Evolutionary conservation across 495 filamentous ascomycete genomes (phyloP), one percentile per base, ranked within the genome.

Genomic region (Aspergillus sparsus): DNA sequence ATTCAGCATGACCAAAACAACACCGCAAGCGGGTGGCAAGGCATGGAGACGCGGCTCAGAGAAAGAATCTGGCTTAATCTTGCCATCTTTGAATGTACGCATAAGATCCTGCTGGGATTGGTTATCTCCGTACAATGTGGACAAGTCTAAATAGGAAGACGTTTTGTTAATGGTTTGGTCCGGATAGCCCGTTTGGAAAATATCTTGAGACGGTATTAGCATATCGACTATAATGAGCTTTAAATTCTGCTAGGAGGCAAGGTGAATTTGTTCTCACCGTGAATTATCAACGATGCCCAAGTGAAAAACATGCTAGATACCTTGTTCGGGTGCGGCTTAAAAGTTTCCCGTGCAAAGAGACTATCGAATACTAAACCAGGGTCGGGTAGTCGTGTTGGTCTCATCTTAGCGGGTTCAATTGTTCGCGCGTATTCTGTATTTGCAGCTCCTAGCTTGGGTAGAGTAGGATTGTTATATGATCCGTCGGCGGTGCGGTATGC

Each of bases 401-500:
- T 74, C 15, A 82, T 76, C 5, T 76, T 82, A 57, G 80, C 66
- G 9, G 81, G 81, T 51, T 76, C 64, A 58, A 83, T 82, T 18
- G 76, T 77, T 54, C 81, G 78, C 50, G 80, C 79, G 67, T 85
- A 85, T 31, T 81, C 67, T 18, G 81, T 83, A 63, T 82, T 81
- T 16, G 82, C 82, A 56, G 79, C 80, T 51, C 82, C 82, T 45
- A 85, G 66, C 74, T 78, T 78, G 6, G 82, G 82, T 53, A 79
- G 76, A 41, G 80, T 79, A 49, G 82, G 79, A 65, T 84, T 85
- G 68, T 86, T 85, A 65, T 84, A 81, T 0, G 85, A 89, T 13
- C 89, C 89, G 74, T 92, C 89, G 3, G 87, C 87, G 46, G 79
- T 80, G n/a, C 89, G 81, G 64, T 90, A 92, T 53, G 78, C 69